A percentile compares a stretch with the other conserved stretches of the same genome.
phyloP scores from a whole-genome alignment of 306 rosid genomes.

The Trichosanthes truncata region DNA sequence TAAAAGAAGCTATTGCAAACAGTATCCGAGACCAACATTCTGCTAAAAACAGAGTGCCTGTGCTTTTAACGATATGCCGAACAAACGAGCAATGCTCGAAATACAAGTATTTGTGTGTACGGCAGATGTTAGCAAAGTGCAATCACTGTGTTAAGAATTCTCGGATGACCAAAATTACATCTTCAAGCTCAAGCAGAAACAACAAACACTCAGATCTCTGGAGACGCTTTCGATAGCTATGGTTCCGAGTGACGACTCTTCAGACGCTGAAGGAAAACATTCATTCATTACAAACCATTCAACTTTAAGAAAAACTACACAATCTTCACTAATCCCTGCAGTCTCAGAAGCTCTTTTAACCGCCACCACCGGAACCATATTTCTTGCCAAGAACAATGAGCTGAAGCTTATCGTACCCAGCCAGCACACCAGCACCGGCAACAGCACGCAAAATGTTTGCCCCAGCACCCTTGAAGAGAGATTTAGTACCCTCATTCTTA shows the following conservation, averaged over 20 bases:
- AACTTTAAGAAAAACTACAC: slow-evolving; percentile 17
- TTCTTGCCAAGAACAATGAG: slow-evolving; percentile 72
- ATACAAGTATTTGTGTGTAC: not conserved
- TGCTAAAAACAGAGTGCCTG: not conserved
- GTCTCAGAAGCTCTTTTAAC: slow-evolving; percentile 33
- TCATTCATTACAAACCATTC: slow-evolving; percentile 28
- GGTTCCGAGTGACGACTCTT: slow-evolving; percentile 10
- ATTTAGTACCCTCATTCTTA: slow-evolving; percentile 67
- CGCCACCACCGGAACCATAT: slow-evolving; percentile 86
- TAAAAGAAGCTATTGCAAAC: not conserved
- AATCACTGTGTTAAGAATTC: not conserved
- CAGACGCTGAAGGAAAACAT: slow-evolving; percentile 11
- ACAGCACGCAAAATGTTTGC: slow-evolving; percentile 85
- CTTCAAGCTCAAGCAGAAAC: slow-evolving; percentile 1
- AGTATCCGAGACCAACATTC: not conserved
- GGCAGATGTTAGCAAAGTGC: not conserved
- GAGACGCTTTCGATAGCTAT: slow-evolving; percentile 12
- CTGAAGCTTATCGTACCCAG: slow-evolving; percentile 88
- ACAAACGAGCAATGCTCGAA: not conserved
- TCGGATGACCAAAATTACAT: not conserved
- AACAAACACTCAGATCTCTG: slow-evolving; percentile 17
- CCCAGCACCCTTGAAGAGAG: slow-evolving; percentile 91
- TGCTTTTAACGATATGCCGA: not conserved
- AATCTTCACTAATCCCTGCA: slow-evolving; percentile 8
- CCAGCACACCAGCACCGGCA: slow-evolving; percentile 93